Conservation (phyloP, 169 alveolate genomes). For the Condylostoma magnum region DNA sequence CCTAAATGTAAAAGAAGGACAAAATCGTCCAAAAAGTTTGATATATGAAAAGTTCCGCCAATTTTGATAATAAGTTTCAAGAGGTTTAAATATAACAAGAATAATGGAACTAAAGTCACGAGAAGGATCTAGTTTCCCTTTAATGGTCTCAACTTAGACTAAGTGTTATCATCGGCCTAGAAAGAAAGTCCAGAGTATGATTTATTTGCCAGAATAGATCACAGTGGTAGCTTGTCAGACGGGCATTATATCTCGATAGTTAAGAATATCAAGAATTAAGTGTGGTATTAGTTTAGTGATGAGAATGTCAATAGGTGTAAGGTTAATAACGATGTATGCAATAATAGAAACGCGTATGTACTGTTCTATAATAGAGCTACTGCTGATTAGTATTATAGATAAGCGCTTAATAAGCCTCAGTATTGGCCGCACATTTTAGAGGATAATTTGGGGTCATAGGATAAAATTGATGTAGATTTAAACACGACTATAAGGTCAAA, state of each 20-base stretch:
- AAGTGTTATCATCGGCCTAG: conserved; percentile 38
- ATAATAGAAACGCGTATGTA: conserved; percentile 41
- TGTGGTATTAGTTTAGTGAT: conserved; percentile 49
- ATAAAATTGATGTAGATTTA: no score
- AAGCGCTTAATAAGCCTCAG: conserved; percentile 38
- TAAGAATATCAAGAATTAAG: conserved; percentile 14
- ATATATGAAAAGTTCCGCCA: conserved; percentile 58
- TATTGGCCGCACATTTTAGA: conserved; percentile 63
- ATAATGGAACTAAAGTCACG: conserved; percentile 30
- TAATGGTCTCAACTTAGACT: conserved; percentile 44
- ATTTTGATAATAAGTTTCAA: conserved; percentile 63
- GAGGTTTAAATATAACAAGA: conserved; percentile 54
- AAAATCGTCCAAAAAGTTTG: conserved; percentile 53
- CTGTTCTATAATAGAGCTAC: conserved; percentile 40
- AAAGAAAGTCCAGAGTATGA: conserved; percentile 57
- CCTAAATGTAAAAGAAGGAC: conserved; percentile 43
- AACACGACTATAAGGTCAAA: no score
- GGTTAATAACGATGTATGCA: not conserved
- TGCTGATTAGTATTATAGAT: conserved; percentile 37
- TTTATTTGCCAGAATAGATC: conserved; percentile 54
- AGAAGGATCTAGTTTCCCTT: conserved; percentile 44
- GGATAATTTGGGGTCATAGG: no score
- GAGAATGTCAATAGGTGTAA: conserved; percentile 24
- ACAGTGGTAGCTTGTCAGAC: conserved; percentile 33
- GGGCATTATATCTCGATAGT: conserved; percentile 49